A percentile compares a stretch with the other conserved stretches of the same genome.
phyloP scores from a whole-genome alignment of 2,329 filamentous ascomycete genomes.

The Aaosphaeria pasadenensis region DNA sequence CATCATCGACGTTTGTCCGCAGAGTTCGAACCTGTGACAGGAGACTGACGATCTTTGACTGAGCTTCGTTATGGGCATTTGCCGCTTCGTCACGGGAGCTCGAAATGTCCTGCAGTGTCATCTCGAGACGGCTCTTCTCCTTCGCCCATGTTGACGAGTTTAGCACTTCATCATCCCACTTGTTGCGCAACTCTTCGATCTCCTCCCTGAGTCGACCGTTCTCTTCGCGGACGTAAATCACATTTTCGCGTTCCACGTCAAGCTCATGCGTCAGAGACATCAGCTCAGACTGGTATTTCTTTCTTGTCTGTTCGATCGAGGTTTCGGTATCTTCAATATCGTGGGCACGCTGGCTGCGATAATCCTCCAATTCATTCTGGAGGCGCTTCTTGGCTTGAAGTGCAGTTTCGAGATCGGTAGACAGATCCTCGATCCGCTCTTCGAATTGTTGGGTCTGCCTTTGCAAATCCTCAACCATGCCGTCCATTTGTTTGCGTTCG shows the following conservation, averaged over 20 bases:
- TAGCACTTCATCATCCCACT: constrained; percentile 97
- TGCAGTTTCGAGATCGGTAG: constrained; percentile 81
- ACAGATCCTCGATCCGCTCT: constrained; percentile 86
- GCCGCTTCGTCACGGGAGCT: constrained; percentile 93
- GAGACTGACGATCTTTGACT: constrained; percentile 86
- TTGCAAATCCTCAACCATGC: constrained; percentile 82
- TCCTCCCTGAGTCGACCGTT: constrained; percentile 90
- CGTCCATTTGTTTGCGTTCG: constrained; percentile 87
- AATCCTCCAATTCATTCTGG: constrained; percentile 96
- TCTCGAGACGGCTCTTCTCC: constrained; percentile 89
- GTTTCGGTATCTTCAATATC: constrained; percentile 97
- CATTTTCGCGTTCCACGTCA: constrained; percentile 87
- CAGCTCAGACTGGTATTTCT: constrained; percentile 95
- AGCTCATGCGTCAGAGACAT: constrained; percentile 86
- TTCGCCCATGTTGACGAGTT: constrained; percentile 99
- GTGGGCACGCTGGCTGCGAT: constrained; percentile 89
- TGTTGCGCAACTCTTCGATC: constrained; percentile 87
- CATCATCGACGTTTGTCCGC: constrained; percentile 80
- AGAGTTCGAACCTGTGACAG: constrained; percentile 85
- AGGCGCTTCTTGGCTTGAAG: constrained; percentile 89
- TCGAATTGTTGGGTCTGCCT: constrained; percentile 86
- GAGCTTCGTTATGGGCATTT: constrained; percentile 89
- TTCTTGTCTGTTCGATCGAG: constrained; percentile 92
- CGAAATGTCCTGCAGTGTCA: constrained; percentile 82
- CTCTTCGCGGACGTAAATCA: constrained; percentile 78